Evolutionary conservation across 2,329 filamentous ascomycete genomes (phyloP), one percentile per base, ranked within the genome.

Genomic region (Stachybotrys chlorohalonatus): DNA sequence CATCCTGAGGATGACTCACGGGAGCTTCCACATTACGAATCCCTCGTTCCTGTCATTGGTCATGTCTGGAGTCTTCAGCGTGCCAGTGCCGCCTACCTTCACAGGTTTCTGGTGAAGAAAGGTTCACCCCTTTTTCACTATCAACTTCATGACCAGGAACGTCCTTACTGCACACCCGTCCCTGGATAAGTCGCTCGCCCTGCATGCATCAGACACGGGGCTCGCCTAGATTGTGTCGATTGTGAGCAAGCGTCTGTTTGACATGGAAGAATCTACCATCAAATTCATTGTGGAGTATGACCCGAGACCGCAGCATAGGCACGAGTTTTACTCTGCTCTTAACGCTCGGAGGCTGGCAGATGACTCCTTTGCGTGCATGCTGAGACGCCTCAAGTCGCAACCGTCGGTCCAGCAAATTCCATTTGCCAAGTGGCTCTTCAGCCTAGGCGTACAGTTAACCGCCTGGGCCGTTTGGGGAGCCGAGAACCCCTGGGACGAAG

Each of bases 401-500:
- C 55, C 60, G 0, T 52, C 52, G 1, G 30, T 45, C 1, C 63
- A 54, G 8, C 54, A 64, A 13, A 51, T 66, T n/a, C 42, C 56
- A 1, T 56, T 67, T 30, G 66, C 62, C 0, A 57, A 57, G 9
- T 68, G 64, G 66, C 57, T 68, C 31, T 68, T 68, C 53, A 59
- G 63, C 11, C 24, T 66, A 46, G 61, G 64, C 5, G 62, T 65
- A 7, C 62, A 65, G n/a, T 64, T 65, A n/a, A 62, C 66, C 7
- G 66, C 66, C 0, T 66, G 58, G 39, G 64, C 66, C 17, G 63
- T 67, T 17, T 68, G 66, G 66, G 66, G 66, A 5, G 57, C 59
- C 3, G 52, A 60, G 39, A 68, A 68, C 52, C 66, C 66, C 3
- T 68, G 65, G 65, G 59, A 63, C 3, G 61, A 63, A 56, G 65